phyloP scores from a whole-genome alignment of 1,284 basidiomycete species.

The Ustilago xerochloae region DNA sequence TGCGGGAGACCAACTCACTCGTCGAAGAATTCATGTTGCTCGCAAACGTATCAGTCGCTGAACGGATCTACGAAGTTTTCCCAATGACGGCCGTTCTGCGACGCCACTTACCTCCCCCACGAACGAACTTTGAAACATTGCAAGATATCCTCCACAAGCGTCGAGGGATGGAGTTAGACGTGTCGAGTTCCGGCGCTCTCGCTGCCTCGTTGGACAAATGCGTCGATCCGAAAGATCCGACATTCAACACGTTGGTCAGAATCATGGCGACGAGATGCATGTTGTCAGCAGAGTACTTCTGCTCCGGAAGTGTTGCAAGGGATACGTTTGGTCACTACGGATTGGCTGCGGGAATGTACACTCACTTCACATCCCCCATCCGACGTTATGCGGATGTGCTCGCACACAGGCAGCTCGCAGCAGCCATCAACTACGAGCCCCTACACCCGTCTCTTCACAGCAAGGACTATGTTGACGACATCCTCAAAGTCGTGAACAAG shows the following conservation, averaged over 20 bases:
- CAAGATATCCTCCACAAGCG: constrained; percentile 91
- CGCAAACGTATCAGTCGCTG: constrained; percentile 93
- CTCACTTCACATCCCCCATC: constrained; percentile 82
- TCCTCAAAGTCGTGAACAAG: constrained; percentile 87
- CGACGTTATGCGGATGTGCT: constrained; percentile 78
- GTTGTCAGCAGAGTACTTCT: constrained; percentile 98
- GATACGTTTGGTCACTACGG: constrained; percentile 98
- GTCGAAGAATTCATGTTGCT: constrained; percentile 99
- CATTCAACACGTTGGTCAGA: constrained; percentile 96
- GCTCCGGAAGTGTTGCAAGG: constrained; percentile 88
- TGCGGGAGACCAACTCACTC: constrained; percentile 91
- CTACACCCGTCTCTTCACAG: constrained; percentile 89
- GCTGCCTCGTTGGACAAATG: constrained; percentile 90
- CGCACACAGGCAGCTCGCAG: constrained; percentile 90
- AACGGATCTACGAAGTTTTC: constrained; percentile 91
- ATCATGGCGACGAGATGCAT: constrained; percentile 99
- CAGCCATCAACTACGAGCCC: constrained; percentile 85
- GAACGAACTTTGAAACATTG: constrained; percentile 93
- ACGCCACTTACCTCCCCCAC: constrained; percentile 92
- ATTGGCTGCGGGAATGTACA: constrained; percentile 94
- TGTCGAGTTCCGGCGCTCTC: constrained; percentile 90
- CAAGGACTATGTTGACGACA: constrained; percentile 86
- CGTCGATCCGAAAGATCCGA: constrained; percentile 74
- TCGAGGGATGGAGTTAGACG: constrained; percentile 85
- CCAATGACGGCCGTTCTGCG: constrained; percentile 94